Percentiles rank a stretch among this genome's conserved stretches.
phyloP scores from a whole-genome alignment of 2,329 filamentous ascomycete species.

The Hypoxylon sp. region DNA sequence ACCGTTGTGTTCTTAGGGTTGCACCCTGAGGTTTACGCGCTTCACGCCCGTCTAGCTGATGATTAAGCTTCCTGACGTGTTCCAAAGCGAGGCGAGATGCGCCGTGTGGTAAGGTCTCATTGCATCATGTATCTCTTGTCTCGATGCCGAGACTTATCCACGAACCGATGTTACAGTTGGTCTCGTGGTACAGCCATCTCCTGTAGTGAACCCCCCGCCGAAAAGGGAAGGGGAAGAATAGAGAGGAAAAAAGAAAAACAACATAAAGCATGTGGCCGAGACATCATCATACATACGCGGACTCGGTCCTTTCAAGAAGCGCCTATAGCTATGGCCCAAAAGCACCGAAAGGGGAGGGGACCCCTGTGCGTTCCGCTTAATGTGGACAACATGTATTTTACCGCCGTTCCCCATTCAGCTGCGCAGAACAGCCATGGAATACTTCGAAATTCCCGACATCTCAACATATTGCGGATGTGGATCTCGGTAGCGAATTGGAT shows the following conservation, averaged over 20 bases:
- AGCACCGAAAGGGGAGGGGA: slow-evolving; percentile 47
- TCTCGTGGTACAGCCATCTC: slow-evolving; percentile 44
- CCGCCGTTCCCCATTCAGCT: slow-evolving; percentile 47
- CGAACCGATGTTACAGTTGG: slow-evolving; percentile 42
- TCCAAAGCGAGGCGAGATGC: slow-evolving; percentile 44
- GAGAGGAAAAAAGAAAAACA: slow-evolving; percentile 14
- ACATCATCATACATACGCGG: slow-evolving; percentile 49
- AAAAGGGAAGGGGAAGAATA: slow-evolving; percentile 12
- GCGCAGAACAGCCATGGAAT: slow-evolving; percentile 45
- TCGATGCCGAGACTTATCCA: slow-evolving; percentile 45
- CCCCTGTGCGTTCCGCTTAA: slow-evolving; percentile 49
- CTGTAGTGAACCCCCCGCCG: slow-evolving; percentile 33
- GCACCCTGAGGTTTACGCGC: slow-evolving; percentile 18
- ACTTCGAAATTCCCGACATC: slow-evolving; percentile 41
- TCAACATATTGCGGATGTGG: slow-evolving; percentile 44
- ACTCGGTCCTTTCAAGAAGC: slow-evolving; percentile 52
- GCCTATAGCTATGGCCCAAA: slow-evolving; percentile 40
- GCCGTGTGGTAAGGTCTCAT: slow-evolving; percentile 47
- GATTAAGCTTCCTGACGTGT: slow-evolving; percentile 44
- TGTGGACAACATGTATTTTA: slow-evolving; percentile 50
- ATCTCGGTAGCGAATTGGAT: slow-evolving; percentile 48
- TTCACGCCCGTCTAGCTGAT: slow-evolving; percentile 31
- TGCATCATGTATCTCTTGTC: slow-evolving; percentile 43
- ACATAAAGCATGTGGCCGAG: slow-evolving; percentile 48
- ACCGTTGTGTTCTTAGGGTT: slow-evolving; percentile 14